phyloP scores from a whole-genome alignment of 2,329 filamentous ascomycete genomes.

The Beauveria pseudobassiana region DNA sequence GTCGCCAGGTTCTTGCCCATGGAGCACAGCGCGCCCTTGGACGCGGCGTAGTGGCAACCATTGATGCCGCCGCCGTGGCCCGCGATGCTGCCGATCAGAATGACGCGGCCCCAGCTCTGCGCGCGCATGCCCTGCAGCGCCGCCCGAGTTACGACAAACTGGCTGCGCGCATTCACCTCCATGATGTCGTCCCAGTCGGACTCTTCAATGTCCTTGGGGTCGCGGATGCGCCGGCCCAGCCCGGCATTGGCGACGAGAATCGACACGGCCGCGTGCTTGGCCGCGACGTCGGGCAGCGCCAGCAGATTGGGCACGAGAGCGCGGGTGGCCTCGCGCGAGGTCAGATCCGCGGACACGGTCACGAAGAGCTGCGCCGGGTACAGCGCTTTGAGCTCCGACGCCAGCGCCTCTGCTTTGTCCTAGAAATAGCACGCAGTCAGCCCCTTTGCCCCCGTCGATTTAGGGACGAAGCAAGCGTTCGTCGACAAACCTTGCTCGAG shows the following conservation, averaged over 20 bases:
- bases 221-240: constrained; percentile 51
- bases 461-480: neutral
- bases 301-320: constrained; percentile 18
- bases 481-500: constrained; percentile 21
- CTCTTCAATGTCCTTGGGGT: constrained; percentile 50
- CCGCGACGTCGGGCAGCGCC: constrained; percentile 11
- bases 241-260: constrained; percentile 62
- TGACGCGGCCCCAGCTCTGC: constrained; percentile 54
- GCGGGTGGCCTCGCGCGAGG: constrained; percentile 19
- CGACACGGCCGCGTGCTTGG: constrained; percentile 23
- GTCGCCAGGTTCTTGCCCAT: constrained; percentile 59
- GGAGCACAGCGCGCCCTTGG: constrained; percentile 48
- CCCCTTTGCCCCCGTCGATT: neutral
- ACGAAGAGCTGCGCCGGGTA: constrained; percentile 23
- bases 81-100: constrained; percentile 58
- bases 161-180: constrained; percentile 54
- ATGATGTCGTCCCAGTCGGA: constrained; percentile 59
- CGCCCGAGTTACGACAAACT: constrained; percentile 53
- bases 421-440: constrained; percentile 8
- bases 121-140: constrained; percentile 53
- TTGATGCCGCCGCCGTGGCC: constrained; percentile 57
- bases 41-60: constrained; percentile 53
- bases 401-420: constrained; percentile 24
- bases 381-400: constrained; percentile 18
- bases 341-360: constrained; percentile 21